A percentile compares a stretch with the other conserved stretches of the same genome.
Conservation (phyloP, 2,329 filamentous ascomycete species). For the Aspergillus sp. region DNA sequence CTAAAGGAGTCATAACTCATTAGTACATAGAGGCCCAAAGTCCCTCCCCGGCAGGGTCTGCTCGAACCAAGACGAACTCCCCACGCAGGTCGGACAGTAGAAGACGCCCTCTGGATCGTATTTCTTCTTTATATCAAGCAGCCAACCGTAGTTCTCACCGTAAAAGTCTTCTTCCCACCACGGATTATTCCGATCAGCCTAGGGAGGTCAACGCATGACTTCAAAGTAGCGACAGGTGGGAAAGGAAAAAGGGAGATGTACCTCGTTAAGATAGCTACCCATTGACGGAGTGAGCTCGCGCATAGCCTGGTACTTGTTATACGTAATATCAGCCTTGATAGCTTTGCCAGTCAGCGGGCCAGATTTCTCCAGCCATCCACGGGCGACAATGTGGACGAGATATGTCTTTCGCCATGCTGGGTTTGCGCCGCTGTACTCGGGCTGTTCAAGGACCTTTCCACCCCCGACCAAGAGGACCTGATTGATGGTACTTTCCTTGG, state of each 20-base stretch:
- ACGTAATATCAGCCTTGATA: slow-evolving; percentile 31
- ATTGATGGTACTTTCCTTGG: slow-evolving; percentile 19
- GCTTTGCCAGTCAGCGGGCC: slow-evolving; percentile 16
- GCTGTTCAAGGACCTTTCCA: slow-evolving; percentile 32
- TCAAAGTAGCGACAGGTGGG: neutral
- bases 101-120: slow-evolving; percentile 16
- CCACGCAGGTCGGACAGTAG: slow-evolving; percentile 19
- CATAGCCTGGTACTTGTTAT: slow-evolving; percentile 33
- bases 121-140: slow-evolving; percentile 14
- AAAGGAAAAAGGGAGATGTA: neutral
- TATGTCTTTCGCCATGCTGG: slow-evolving; percentile 53
- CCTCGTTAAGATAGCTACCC: slow-evolving; percentile 41
- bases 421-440: slow-evolving; percentile 45
- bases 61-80: slow-evolving; percentile 9
- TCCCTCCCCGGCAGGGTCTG: neutral
- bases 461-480: slow-evolving; percentile 26
- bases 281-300: slow-evolving; percentile 30
- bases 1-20: too few species aligned
- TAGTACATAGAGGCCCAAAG: neutral
- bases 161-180: slow-evolving; percentile 17
- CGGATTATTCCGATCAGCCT: slow-evolving; percentile 20
- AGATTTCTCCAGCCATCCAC: slow-evolving; percentile 11
- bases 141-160: slow-evolving; percentile 7
- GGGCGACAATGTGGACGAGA: slow-evolving; percentile 30
- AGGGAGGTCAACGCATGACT: neutral